These are phyloP conservation scores for Cytospora paraplurivora DNA, from an alignment of 2,329 filamentous ascomycete species.

Conservation along the genomic window DNA sequence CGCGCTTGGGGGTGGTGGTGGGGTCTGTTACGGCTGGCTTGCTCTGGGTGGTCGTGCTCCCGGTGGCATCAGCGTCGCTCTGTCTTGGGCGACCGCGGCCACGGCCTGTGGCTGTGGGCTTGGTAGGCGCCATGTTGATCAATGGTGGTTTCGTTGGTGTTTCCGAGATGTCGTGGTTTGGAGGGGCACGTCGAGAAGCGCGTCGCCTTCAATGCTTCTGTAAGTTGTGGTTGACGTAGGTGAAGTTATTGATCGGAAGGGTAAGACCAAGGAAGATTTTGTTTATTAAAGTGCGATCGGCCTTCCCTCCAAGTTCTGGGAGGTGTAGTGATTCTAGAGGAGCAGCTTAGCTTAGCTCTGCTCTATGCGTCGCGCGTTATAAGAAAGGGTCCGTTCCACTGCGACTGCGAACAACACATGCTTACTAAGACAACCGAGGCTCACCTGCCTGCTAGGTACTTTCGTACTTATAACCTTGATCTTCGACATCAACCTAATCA, in stretches of 20 bases:
- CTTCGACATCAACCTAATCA: too few relatives aligned
- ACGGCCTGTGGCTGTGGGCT: constrained; percentile 19
- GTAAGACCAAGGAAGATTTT: neutral
- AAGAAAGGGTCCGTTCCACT: too few relatives aligned
- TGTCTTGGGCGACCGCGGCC: constrained; percentile 27
- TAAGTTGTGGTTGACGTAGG: neutral
- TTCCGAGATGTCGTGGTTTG: neutral
- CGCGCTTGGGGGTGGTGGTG: constrained; percentile 10
- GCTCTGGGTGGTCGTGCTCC: neutral
- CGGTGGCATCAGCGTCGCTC: constrained; percentile 13
- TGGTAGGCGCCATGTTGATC: constrained; percentile 23
- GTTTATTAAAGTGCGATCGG: too few relatives aligned
- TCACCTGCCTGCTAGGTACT: too few relatives aligned
- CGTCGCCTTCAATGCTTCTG: neutral
- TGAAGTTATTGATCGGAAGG: neutral
- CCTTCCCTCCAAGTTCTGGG: neutral
- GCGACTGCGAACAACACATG: too few relatives aligned
- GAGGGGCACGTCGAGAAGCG: neutral
- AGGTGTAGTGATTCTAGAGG: neutral
- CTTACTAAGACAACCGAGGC: too few relatives aligned
- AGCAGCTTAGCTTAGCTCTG: too few relatives aligned
- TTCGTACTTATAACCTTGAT: too few relatives aligned
- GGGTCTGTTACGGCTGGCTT: neutral
- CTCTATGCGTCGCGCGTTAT: too few relatives aligned
- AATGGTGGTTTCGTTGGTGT: neutral